These are phyloP conservation scores for Poa annua DNA, from an alignment of 176 grass and related monocot genomes.

Conservation along the genomic window DNA sequence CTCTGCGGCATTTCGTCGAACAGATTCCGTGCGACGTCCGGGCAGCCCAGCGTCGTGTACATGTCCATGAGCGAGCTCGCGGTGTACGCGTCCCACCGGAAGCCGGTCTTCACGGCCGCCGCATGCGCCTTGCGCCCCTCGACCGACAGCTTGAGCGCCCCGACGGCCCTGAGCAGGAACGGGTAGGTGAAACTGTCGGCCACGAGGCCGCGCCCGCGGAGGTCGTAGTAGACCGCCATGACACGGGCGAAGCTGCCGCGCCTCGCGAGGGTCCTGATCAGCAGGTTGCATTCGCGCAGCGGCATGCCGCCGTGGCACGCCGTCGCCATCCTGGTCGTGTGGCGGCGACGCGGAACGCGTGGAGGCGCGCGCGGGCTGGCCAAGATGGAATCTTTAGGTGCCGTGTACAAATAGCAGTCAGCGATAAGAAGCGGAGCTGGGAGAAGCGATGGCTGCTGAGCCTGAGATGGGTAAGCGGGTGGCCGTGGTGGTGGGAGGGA, in stretches of 20 bases:
- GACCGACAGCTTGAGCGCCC: constrained; percentile 42
- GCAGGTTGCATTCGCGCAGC: constrained; percentile 56
- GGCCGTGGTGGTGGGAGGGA: constrained; percentile 79
- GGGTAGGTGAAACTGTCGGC: constrained; percentile 79
- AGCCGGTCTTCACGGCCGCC: constrained; percentile 49
- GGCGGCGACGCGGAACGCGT: constrained; percentile 35
- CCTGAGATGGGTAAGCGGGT: constrained; percentile 47
- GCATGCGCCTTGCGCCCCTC: constrained; percentile 58
- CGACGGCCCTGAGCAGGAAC: constrained; percentile 64
- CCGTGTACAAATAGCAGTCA: constrained; percentile 22
- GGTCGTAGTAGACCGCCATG: constrained; percentile 57
- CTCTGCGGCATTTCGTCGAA: constrained; percentile 63
- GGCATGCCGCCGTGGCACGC: constrained; percentile 40
- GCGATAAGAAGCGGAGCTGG: not conserved
- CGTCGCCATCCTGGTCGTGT: constrained; percentile 36
- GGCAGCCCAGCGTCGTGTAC: constrained; percentile 46
- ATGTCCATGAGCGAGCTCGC: constrained; percentile 62
- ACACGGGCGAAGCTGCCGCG: constrained; percentile 36
- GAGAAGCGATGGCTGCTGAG: not conserved
- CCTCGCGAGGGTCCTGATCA: constrained; percentile 60
- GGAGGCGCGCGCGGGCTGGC: constrained; percentile 9
- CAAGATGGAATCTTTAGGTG: constrained; percentile 29
- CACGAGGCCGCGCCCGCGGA: constrained; percentile 49
- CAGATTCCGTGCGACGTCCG: constrained; percentile 38
- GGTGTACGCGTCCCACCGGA: constrained; percentile 57